phyloP scores from a whole-genome alignment of 2,329 filamentous ascomycete species.

The Aspergillus brasiliensis region DNA sequence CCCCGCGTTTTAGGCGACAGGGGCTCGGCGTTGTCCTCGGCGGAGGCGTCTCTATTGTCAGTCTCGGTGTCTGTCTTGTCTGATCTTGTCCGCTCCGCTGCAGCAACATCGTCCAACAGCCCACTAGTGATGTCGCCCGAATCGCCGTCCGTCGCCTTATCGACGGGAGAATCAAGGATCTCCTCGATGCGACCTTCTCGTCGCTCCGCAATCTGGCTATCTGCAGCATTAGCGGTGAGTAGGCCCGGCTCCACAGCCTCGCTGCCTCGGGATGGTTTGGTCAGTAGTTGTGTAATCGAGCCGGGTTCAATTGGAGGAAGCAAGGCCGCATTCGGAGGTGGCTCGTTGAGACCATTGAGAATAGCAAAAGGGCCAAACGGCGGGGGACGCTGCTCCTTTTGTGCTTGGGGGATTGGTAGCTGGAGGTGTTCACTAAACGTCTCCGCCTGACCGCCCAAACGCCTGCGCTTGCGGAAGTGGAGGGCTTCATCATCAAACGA shows the following conservation, averaged over 20 bases:
- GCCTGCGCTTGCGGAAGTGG: slow-evolving; percentile 46
- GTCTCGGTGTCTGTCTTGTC: slow-evolving; percentile 13
- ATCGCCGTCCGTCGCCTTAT: slow-evolving; percentile 21
- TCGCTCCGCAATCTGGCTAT: slow-evolving; percentile 31
- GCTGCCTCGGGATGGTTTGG: slow-evolving; percentile 34
- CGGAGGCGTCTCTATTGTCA: slow-evolving; percentile 3
- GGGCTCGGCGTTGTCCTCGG: slow-evolving; percentile 23
- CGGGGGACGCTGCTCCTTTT: slow-evolving; percentile 47
- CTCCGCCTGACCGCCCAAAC: slow-evolving; percentile 45
- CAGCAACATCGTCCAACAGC: slow-evolving; percentile 9
- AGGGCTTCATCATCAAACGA: slow-evolving; percentile 41
- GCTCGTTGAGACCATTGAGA: slow-evolving; percentile 64
- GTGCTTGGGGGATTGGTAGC: slow-evolving; percentile 50
- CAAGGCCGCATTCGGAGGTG: slow-evolving; percentile 62
- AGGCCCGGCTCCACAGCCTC: slow-evolving; percentile 26
- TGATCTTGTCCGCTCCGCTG: not conserved
- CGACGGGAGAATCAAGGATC: slow-evolving; percentile 34
- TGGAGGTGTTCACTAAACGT: slow-evolving; percentile 49
- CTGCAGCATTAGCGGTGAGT: slow-evolving; percentile 20
- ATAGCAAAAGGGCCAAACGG: slow-evolving; percentile 50
- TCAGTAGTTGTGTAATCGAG: slow-evolving; percentile 40
- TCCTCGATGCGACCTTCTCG: slow-evolving; percentile 40
- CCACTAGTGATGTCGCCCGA: slow-evolving; percentile 18
- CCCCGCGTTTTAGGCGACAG: slow-evolving; percentile 37
- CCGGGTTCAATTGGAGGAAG: slow-evolving; percentile 63